These are phyloP conservation scores for Neurospora sp. DNA, from an alignment of 2,329 filamentous ascomycete species.

Conservation along the genomic window DNA sequence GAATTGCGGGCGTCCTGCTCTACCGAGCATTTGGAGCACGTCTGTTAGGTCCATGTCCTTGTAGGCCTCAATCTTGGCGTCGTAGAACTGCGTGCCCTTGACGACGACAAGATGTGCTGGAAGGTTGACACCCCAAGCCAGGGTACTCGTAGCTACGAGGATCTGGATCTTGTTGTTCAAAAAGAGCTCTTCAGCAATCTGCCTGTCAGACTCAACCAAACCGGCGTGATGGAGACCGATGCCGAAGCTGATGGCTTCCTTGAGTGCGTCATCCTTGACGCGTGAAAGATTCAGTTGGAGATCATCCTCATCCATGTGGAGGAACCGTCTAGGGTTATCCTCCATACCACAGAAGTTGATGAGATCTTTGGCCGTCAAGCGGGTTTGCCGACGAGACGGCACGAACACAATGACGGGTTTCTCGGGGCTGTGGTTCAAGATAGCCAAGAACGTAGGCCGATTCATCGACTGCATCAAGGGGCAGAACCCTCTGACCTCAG, in stretches of 20 bases:
- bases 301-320: conserved; percentile 91
- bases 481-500: conserved; percentile 89
- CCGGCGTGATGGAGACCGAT: conserved; percentile 97
- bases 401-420: conserved; percentile 99
- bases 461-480: conserved; percentile 99
- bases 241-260: conserved; percentile 91
- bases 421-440: conserved; percentile 90
- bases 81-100: conserved; percentile 96
- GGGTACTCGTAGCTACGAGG: conserved; percentile 85
- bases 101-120: conserved; percentile 95
- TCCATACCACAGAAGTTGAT: conserved; percentile 99
- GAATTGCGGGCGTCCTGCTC: conserved; percentile 92
- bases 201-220: conserved; percentile 87
- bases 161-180: conserved; percentile 98
- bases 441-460: conserved; percentile 86
- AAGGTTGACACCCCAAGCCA: conserved; percentile 97
- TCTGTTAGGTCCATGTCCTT: conserved; percentile 99
- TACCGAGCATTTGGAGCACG: conserved; percentile 93
- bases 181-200: conserved; percentile 87
- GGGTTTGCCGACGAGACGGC: conserved; percentile 86
- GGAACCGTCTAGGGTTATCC: conserved; percentile 87
- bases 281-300: conserved; percentile 76
- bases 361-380: conserved; percentile 87
- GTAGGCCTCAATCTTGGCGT: conserved; percentile 95
- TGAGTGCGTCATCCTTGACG: conserved; percentile 86